Conservation (phyloP, 148 eudicot species). For the Rheum nobile region DNA sequence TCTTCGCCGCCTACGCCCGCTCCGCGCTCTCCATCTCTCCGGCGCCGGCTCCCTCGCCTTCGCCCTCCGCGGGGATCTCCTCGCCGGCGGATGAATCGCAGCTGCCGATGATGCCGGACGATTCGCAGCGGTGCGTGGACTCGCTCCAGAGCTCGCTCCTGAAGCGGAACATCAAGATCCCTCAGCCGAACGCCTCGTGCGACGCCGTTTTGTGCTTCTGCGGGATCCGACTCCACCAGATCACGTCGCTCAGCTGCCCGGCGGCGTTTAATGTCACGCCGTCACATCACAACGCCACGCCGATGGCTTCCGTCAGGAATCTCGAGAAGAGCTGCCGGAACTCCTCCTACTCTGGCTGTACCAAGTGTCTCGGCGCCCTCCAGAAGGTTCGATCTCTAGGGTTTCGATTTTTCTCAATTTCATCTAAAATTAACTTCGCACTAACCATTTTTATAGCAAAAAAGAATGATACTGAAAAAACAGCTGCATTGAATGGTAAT, state of each 20-base stretch:
- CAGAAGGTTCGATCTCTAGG: slow-evolving; percentile 44
- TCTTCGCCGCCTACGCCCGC: slow-evolving; percentile 83
- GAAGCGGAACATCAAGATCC: slow-evolving; percentile 42
- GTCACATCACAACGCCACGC: slow-evolving; percentile 35
- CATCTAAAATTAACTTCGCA: not conserved
- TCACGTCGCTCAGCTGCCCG: slow-evolving; percentile 64
- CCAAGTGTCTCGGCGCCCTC: slow-evolving; percentile 81
- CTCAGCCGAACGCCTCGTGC: slow-evolving; percentile 67
- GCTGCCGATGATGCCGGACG: slow-evolving; percentile 89
- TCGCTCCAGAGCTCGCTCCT: slow-evolving; percentile 57
- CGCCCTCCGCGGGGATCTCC: slow-evolving; percentile 24
- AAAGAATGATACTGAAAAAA: not conserved
- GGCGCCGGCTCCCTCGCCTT: slow-evolving; percentile 19
- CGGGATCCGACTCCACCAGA: slow-evolving; percentile 79
- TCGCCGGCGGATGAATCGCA: slow-evolving; percentile 9
- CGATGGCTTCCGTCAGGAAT: slow-evolving; percentile 64
- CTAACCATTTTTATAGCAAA: not conserved
- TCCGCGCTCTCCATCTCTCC: slow-evolving; percentile 46
- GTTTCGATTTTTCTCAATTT: not conserved
- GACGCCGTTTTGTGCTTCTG: slow-evolving; percentile 86
- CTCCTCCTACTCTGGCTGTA: slow-evolving; percentile 85
- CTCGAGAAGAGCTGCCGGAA: slow-evolving; percentile 69
- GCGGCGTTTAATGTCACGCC: slow-evolving; percentile 62
- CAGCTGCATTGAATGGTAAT: not conserved
- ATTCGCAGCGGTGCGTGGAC: slow-evolving; percentile 83